Conservation (phyloP, 1,284 basidiomycete species). For the Veloporphyrellus conicus region DNA sequence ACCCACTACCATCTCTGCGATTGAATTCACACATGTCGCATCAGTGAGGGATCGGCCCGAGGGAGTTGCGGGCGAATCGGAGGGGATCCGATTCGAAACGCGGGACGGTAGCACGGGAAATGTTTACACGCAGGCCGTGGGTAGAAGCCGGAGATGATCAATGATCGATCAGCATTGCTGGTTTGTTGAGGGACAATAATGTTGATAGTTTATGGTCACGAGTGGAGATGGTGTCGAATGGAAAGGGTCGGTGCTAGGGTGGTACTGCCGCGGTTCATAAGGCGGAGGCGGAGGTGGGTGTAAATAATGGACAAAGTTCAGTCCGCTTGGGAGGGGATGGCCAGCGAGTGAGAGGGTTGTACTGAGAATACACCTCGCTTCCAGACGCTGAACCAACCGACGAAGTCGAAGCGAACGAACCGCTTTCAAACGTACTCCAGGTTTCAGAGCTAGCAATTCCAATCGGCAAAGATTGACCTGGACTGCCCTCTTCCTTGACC, state of each 20-base stretch:
- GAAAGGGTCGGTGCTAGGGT: constrained; percentile 20
- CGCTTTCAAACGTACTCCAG: constrained; percentile 44
- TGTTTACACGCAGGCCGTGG: no score
- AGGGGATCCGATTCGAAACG: no score
- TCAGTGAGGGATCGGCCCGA: no score
- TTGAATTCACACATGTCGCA: no score
- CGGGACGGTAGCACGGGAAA: no score
- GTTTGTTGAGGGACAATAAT: no score
- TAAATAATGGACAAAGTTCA: constrained; percentile 54
- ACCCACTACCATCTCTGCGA: no score
- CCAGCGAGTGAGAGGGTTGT: constrained; percentile 37
- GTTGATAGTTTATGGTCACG: no score
- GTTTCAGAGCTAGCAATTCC: constrained; percentile 33
- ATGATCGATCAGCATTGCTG: no score
- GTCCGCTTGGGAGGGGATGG: constrained; percentile 53
- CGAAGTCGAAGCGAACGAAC: constrained; percentile 46
- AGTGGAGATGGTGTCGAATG: constrained; percentile 44
- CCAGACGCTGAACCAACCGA: constrained; percentile 49
- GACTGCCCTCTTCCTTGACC: constrained; percentile 34
- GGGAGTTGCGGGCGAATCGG: no score
- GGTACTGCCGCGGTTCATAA: constrained; percentile 28
- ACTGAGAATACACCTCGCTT: constrained; percentile 52
- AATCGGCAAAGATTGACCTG: constrained; percentile 39
- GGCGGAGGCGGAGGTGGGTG: constrained; percentile 27
- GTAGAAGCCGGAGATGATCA: no score